Base-by-base conservation (phyloP, 495 filamentous ascomycete species). In the Talaromyces liani region DNA sequence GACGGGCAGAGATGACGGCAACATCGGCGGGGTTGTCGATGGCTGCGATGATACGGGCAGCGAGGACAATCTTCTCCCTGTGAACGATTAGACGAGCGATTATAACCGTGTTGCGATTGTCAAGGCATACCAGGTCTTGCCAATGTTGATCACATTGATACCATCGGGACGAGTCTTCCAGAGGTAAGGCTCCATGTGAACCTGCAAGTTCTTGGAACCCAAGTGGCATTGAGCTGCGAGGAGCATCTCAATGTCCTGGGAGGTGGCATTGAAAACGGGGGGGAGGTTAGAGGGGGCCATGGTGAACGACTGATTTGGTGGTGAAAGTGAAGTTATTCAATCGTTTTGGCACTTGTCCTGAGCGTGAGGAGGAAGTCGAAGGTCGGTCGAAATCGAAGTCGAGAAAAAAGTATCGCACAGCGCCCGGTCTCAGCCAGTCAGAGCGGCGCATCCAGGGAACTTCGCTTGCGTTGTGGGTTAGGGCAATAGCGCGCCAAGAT, bases 1-100 rank as follows among this genome's bases (percentile, higher is more conserved):
- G 95, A 84, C 94, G 95, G 78, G 94, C 95, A 71, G 92, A 96
- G 85, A 98, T 96, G 74, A 97, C 94, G 81, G 91, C 95, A 75
- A 98, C 90, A 78, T 98, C 94, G 76, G 93, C 91, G 68, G 94
- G 95, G 89, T 98, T 98, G 86, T 98, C 94, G 70, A 98, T 89
- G 77, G 94, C 91, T 71, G 88, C 94, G 80, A 98, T 97, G 83
- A 98, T 96, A 77, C 94, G 91, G 77, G 94, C 94, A 70, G 94
- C 94, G 65, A 98, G 85, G 71, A 97, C 90, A 75, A 98, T 93
- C 87, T 98, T 98, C 86, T 98, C 95, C 94, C 94, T 97, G 74
- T 49, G 61, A 22, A 39, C 25, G 36, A 29, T 54, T 31, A 36
- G 34, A 27, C 14, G 18, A 51, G 16, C 24, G 36, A 9, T 54